Evolutionary conservation across 495 filamentous ascomycete genomes (phyloP).

Genomic region (Neurospora intermedia): DNA sequence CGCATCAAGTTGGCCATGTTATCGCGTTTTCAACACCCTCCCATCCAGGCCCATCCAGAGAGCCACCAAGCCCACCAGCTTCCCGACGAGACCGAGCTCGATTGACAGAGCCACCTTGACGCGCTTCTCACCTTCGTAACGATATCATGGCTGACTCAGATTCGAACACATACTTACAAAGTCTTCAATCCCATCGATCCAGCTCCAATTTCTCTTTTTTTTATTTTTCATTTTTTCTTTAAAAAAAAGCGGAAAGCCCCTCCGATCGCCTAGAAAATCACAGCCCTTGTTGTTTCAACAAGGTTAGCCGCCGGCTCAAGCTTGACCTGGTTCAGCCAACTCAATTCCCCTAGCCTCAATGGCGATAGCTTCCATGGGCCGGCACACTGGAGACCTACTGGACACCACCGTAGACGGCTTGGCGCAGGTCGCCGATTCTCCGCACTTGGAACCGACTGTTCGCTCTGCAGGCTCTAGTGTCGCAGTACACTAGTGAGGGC

Average conservation of each 20-base stretch:
- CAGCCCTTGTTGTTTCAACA: background rate
- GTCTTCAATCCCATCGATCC: background rate
- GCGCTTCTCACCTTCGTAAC: background rate
- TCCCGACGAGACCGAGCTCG: background rate
- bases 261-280: background rate
- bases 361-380: constrained; percentile 4
- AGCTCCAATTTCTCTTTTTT: background rate
- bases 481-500: background rate
- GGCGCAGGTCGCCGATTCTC: constrained; percentile 11
- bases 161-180: background rate
- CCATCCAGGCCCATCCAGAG: background rate
- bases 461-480: constrained; percentile 10
- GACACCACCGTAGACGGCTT: constrained; percentile 6
- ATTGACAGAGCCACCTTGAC: background rate
- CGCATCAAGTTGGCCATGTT: background rate
- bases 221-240: background rate
- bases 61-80: background rate
- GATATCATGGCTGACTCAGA: background rate
- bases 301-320: constrained; percentile 6
- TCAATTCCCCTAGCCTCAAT: constrained; percentile 5
- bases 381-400: background rate
- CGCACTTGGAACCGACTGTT: constrained; percentile 10
- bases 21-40: background rate
- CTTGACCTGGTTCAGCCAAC: constrained; percentile 1
- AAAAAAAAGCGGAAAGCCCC: background rate